Conservation (phyloP, 2,329 filamentous ascomycete species). For the Fusarium sp. region DNA sequence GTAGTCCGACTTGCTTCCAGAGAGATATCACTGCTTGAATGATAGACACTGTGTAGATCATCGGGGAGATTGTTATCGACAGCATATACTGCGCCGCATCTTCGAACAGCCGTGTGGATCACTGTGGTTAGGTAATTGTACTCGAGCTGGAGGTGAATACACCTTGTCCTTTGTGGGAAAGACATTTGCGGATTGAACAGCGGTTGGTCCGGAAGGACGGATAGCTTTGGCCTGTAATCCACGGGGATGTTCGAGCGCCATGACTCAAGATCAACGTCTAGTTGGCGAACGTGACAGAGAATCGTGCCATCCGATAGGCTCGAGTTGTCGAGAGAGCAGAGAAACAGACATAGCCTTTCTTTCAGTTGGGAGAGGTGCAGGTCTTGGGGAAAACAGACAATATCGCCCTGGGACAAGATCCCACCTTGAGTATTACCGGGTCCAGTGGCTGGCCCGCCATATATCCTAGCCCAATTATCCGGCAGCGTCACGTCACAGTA, state of each 20-base stretch:
- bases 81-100: background rate
- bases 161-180: background rate
- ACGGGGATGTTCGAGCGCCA: background rate
- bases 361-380: background rate
- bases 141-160: background rate
- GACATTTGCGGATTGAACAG: background rate
- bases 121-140: background rate
- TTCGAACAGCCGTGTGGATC: background rate
- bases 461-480: background rate
- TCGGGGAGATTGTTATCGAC: background rate
- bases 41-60: background rate
- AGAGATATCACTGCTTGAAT: slow-evolving; percentile 3
- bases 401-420: rapidly evolving
- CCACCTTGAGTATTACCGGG: background rate
- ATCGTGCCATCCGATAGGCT: background rate
- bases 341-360: background rate
- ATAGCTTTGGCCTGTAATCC: background rate
- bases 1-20: background rate
- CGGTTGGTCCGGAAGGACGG: background rate
- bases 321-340: background rate
- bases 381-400: background rate
- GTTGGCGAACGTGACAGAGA: background rate
- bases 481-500: background rate
- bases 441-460: rapidly evolving
- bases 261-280: background rate